phyloP scores from a whole-genome alignment of 768 basidiomycete genomes.

The Porpolomopsis calyptriformis region DNA sequence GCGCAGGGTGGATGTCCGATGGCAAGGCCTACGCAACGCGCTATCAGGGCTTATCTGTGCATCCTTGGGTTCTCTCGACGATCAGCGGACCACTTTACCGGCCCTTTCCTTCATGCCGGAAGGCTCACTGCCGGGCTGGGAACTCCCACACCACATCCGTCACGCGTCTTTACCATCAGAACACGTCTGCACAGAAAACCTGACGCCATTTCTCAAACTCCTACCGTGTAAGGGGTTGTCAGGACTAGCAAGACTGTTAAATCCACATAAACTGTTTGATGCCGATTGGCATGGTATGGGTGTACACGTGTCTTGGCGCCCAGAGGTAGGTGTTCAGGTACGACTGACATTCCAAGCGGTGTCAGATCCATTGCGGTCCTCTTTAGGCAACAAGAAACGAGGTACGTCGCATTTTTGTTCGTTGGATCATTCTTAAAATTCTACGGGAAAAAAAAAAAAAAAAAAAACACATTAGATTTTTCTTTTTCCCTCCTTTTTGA shows the following conservation, averaged over 20 bases:
- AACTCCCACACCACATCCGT: slow-evolving; percentile 44
- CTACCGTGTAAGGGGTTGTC: slow-evolving; percentile 86
- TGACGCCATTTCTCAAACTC: slow-evolving; percentile 92
- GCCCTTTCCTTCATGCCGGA: slow-evolving; percentile 48
- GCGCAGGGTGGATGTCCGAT: slow-evolving; percentile 59
- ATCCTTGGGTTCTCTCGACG: slow-evolving; percentile 69
- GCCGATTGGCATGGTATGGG: slow-evolving; percentile 88
- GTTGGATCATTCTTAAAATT: too few species aligned
- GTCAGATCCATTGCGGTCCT: slow-evolving; percentile 59
- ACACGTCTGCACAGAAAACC: slow-evolving; percentile 92
- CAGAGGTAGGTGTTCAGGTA: slow-evolving; percentile 49
- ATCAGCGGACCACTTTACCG: slow-evolving; percentile 65
- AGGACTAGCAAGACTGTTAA: slow-evolving; percentile 73
- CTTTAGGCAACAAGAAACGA: slow-evolving; percentile 39
- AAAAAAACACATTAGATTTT: slow-evolving; percentile 50
- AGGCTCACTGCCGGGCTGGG: slow-evolving; percentile 42
- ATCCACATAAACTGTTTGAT: slow-evolving; percentile 79
- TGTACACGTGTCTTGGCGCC: slow-evolving; percentile 60
- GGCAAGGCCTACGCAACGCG: slow-evolving; percentile 80
- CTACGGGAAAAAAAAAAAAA: too few species aligned
- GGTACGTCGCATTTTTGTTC: too few species aligned
- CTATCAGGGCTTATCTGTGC: slow-evolving; percentile 93
- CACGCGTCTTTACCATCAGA: slow-evolving; percentile 76
- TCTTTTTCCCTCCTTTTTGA: slow-evolving; percentile 60
- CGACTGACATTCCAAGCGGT: slow-evolving; percentile 66